Evolutionary conservation across 805 yeast species (phyloP), one percentile per base, ranked within the genome.

Genomic region (Metschnikowia gruessii): DNA sequence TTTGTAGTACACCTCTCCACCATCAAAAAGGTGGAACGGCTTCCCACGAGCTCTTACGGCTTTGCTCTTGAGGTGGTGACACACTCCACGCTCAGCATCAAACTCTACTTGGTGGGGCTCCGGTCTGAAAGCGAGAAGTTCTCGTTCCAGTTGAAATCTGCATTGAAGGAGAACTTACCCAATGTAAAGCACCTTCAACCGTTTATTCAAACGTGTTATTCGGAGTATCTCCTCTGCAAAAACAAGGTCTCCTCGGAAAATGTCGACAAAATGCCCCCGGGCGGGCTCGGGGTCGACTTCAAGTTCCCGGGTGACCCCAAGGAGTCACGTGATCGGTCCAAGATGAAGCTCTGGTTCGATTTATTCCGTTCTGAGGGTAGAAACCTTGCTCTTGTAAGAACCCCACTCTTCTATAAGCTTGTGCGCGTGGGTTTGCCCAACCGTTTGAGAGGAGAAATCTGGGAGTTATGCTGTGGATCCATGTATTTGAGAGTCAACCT

Each of bases 371-470:
- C 80, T 16, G 84, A 90, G 58, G 99, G 99, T 24, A 75, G 96
- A 40, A 90, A 91, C 58, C 68, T 94, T 42, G 82, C 95, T 0
- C 57, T 92, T 16, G 75, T 87, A 1, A 78, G 82, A 40, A 87
- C 85, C 46, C 87, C 82, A 32, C 80, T 82, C 60, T 95, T 89
- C 60, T 87, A 83, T 63, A 87, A 86, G 59, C 76, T 94, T 42
- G 77, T 94, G 8, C 75, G 97, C 42, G 94, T 91, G 13, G 98
- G 99, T 0, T 74, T 94, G 19, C 98, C 98, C n/a, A 92, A 92
- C 61, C 76, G 95, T 49, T 71, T 94, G 44, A 77, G 99, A 54
- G 99, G 99, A 32, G 99, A 94, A 60, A 72, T 94, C 12, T 94
- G 99, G 99, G 99, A 94, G 63, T 68, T 88, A 44, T 80, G 89